These are phyloP conservation scores for Aleurites moluccanus DNA, from an alignment of 441 rosid species.

Conservation along the genomic window DNA sequence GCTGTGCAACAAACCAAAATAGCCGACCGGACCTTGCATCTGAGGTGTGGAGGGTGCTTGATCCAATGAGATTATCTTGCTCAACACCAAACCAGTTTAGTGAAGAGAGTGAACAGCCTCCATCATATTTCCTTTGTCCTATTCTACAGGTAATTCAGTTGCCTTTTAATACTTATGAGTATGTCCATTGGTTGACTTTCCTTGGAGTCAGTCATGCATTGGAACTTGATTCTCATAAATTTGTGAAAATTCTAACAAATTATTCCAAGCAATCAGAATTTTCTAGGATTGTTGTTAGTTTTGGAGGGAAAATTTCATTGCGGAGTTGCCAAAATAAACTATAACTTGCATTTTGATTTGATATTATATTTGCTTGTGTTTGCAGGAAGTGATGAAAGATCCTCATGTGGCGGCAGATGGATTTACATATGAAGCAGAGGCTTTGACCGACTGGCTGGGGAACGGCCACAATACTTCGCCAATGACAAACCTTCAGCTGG, in stretches of 20 bases:
- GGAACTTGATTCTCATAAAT: not conserved
- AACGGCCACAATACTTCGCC: conserved; percentile 52
- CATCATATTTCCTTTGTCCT: conserved; percentile 82
- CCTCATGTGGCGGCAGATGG: conserved; percentile 30
- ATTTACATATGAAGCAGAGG: conserved; percentile 39
- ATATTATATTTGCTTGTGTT: not conserved
- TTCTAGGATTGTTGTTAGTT: not conserved
- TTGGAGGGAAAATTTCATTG: not conserved
- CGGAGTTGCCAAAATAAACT: not conserved
- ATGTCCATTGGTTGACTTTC: not conserved
- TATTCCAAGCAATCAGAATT: not conserved
- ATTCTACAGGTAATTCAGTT: conserved; percentile 54
- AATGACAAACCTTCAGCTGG: conserved; percentile 26
- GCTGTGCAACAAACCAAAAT: conserved; percentile 60
- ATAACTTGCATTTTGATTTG: not conserved
- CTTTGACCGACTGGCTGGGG: conserved; percentile 54
- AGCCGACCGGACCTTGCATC: conserved; percentile 73
- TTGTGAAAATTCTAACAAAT: not conserved
- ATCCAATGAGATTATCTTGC: conserved; percentile 81
- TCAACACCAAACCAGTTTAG: conserved; percentile 46
- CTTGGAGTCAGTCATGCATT: not conserved
- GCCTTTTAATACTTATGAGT: too few relatives aligned
- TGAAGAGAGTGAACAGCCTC: conserved; percentile 60
- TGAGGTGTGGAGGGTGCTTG: conserved; percentile 83
- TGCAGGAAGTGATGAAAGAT: conserved; percentile 61